A percentile compares a stretch with the other conserved stretches of the same genome.
Evolutionary conservation across 1,139 yeast species (phyloP).

Genomic region (Lodderomyces jiufengensis): DNA sequence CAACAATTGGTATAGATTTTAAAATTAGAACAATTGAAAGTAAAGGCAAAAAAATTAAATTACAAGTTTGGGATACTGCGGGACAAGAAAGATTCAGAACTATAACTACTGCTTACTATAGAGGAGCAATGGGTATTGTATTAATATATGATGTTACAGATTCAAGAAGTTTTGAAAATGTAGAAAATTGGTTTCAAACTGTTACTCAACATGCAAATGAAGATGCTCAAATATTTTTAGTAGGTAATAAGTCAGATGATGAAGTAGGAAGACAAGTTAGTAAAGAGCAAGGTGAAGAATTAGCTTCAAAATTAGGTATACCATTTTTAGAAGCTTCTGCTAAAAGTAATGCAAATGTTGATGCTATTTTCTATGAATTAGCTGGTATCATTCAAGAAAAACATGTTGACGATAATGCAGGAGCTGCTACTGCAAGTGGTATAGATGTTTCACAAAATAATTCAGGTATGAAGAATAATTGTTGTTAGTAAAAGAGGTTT

Average conservation of each 20-base stretch:
- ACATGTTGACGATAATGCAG: conserved; percentile 43
- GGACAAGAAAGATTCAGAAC: conserved; percentile 99
- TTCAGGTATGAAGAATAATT: conserved; percentile 31
- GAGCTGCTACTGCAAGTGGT: conserved; percentile 29
- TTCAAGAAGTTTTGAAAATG: conserved; percentile 83
- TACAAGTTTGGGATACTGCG: conserved; percentile 99
- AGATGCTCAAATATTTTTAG: conserved; percentile 88
- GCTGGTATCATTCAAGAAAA: conserved; percentile 87
- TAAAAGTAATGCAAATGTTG: conserved; percentile 88
- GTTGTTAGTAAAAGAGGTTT: conserved; percentile 27
- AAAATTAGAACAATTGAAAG: conserved; percentile 94
- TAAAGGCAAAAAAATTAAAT: conserved; percentile 86
- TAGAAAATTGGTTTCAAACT: conserved; percentile 89
- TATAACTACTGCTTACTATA: conserved; percentile 94
- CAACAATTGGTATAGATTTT: conserved; percentile 97
- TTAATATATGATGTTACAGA: conserved; percentile 96
- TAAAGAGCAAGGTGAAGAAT: conserved; percentile 81
- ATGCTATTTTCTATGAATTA: conserved; percentile 83
- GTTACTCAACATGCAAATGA: conserved; percentile 96
- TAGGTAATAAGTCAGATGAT: conserved; percentile 94
- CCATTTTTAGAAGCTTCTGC: conserved; percentile 97
- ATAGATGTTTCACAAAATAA: conserved; percentile 44
- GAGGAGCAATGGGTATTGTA: conserved; percentile 98
- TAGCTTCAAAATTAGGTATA: conserved; percentile 83
- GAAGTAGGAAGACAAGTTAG: conserved; percentile 73